Evolutionary conservation across 1,139 yeast species (phyloP), one percentile per base, ranked within the genome.

Genomic region (Scheffersomyces cryptocercus): DNA sequence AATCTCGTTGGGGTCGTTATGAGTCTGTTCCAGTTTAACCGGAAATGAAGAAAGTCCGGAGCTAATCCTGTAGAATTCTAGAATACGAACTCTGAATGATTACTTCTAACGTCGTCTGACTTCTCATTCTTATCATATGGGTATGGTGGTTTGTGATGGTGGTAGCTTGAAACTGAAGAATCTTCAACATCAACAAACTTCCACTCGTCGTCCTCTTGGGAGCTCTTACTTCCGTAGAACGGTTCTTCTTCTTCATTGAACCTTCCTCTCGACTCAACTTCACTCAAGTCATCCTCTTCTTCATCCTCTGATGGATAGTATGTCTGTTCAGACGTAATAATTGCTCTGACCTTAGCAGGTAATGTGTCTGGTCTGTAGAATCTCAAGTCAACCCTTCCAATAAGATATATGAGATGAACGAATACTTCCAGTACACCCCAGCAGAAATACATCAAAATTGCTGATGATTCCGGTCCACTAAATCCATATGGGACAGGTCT

Each of bases 351-450:
- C 41, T 62, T 63, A 30, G 56, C 50, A 6, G 78, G 77, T 44
- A 80, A 65, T 46, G 65, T 62, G 55, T 85, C 93, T 20, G 93
- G 93, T 62, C 88, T 81, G 72, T 86, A 86, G 67, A 86, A 86
- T 58, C 95, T 74, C 54, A 86, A 73, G 60, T 86, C 95, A 40
- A 84, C 79, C 58, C 95, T 73, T 35, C 83, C 82, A 28, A 82
- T 61, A 37, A 86, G 62, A 61, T 82, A 83, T 37, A 82, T 45
- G 5, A 81, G 49, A 45, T 82, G 74, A 45, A 84, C 77, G 28
- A 82, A 50, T 0, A 75, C 73, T 65, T 87, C 95, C 35, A 82
- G 68, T 4, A 75, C 79, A 26, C 87, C 87, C 80, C 88, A 85
- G 50, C 81, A 65, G 32, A 84, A 71, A 61, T 84, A 86, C 83